A percentile compares a stretch with the other conserved stretches of the same genome.
phyloP scores from a whole-genome alignment of 2,329 filamentous ascomycete genomes.

The Cylindrodendrum hubeiense region DNA sequence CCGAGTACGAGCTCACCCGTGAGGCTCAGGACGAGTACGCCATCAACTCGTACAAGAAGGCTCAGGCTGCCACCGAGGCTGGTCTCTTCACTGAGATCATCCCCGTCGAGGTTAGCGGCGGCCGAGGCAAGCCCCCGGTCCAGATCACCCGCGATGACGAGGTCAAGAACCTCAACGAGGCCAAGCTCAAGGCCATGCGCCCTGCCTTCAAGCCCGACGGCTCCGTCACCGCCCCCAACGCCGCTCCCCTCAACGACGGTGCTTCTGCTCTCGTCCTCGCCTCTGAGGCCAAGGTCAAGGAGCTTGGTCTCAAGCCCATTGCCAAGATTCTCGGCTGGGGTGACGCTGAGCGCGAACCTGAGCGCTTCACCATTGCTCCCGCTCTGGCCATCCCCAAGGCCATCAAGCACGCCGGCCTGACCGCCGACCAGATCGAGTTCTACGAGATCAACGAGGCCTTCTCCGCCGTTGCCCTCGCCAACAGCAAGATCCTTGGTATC shows the following conservation, averaged over 20 bases:
- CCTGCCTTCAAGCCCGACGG: conserved; percentile 86
- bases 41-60: conserved; percentile 94
- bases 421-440: conserved; percentile 83
- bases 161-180: conserved; percentile 91
- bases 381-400: conserved; percentile 97
- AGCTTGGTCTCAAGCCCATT: conserved; percentile 89
- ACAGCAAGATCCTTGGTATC: conserved; percentile 90
- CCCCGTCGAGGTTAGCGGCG: conserved; percentile 87
- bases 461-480: conserved; percentile 94
- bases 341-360: conserved; percentile 90
- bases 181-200: conserved; percentile 87
- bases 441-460: conserved; percentile 99
- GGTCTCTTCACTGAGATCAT: conserved; percentile 92
- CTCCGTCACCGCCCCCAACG: conserved; percentile 96
- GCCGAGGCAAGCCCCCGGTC: conserved; percentile 88
- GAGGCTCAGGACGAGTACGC: conserved; percentile 96
- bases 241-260: conserved; percentile 95
- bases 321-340: conserved; percentile 98
- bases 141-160: conserved; percentile 91
- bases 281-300: conserved; percentile 93
- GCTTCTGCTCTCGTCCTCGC: conserved; percentile 93
- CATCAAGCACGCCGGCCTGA: conserved; percentile 90
- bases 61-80: conserved; percentile 84
- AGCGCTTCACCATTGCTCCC: conserved; percentile 95
- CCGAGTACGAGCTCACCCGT: conserved; percentile 83